Conservation (phyloP, 805 yeast species). For the Osmozyma mogii region DNA sequence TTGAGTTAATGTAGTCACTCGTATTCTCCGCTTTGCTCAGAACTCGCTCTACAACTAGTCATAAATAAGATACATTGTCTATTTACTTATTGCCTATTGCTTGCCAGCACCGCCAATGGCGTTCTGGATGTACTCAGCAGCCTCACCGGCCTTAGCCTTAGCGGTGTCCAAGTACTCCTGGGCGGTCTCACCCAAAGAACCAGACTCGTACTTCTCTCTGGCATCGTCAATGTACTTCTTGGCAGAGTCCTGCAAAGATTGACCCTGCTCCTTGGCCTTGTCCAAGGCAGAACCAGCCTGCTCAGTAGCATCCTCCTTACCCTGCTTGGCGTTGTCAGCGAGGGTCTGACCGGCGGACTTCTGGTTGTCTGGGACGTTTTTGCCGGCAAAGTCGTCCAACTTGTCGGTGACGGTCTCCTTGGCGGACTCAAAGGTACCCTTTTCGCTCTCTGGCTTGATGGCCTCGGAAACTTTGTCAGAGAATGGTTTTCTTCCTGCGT, state of each 20-base stretch:
- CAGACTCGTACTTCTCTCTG: too few relatives aligned
- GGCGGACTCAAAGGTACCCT: conserved; percentile 54
- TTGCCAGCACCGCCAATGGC: neutral
- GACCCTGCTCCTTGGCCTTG: too few relatives aligned
- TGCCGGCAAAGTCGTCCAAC: conserved; percentile 56
- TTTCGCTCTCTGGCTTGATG: conserved; percentile 64
- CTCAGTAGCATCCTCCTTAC: conserved; percentile 50
- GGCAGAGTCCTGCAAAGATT: neutral
- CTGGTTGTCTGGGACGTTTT: conserved; percentile 53
- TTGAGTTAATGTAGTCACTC: too few relatives aligned
- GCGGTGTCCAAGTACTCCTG: conserved; percentile 44
- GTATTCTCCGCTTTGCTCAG: too few relatives aligned
- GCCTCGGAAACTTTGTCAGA: conserved; percentile 61
- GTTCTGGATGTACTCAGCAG: conserved; percentile 55
- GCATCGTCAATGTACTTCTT: neutral
- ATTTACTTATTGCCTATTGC: too few relatives aligned
- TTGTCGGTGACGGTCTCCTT: conserved; percentile 63
- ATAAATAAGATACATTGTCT: too few relatives aligned
- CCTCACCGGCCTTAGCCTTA: conserved; percentile 45
- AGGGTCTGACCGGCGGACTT: conserved; percentile 67
- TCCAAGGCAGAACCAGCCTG: conserved; percentile 20
- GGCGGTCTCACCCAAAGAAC: conserved; percentile 38
- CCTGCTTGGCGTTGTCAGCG: conserved; percentile 51
- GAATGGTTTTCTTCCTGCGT: conserved; percentile 69
- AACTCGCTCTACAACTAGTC: too few relatives aligned